phyloP scores from a whole-genome alignment of 768 basidiomycete genomes.

The Lactifluus echinatus region DNA sequence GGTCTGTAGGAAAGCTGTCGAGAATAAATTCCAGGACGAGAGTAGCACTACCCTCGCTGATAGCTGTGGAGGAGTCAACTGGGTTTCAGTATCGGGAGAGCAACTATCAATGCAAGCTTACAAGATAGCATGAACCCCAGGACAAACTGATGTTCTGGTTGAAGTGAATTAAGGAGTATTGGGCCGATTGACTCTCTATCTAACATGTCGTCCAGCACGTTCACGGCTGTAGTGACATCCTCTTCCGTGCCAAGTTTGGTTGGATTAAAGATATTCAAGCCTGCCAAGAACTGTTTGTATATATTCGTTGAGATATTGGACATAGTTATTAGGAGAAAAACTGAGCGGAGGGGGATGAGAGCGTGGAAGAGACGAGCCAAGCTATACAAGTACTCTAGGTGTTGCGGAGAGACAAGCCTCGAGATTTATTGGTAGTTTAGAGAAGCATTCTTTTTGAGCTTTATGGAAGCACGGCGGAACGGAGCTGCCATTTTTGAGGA shows the following conservation, averaged over 20 bases:
- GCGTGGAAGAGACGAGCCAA: not conserved
- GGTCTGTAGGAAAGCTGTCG: not conserved
- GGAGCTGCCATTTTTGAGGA: slow-evolving; percentile 3
- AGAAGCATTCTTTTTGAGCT: not conserved
- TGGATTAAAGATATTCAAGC: slow-evolving; percentile 1
- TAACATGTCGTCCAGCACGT: slow-evolving; percentile 2
- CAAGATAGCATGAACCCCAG: slow-evolving; percentile 13
- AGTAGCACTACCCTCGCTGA: not conserved
- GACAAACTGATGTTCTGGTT: not conserved
- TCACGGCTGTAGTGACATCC: not conserved
- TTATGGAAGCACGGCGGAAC: not conserved
- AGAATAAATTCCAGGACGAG: not conserved
- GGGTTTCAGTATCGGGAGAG: not conserved
- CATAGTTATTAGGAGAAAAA: not conserved
- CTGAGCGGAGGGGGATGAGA: not conserved
- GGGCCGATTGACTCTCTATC: slow-evolving; percentile 4
- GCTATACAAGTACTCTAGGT: not conserved
- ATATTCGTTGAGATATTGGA: not conserved
- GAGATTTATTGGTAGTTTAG: not conserved
- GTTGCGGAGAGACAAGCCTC: slow-evolving; percentile 8
- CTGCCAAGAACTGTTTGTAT: slow-evolving; percentile 1
- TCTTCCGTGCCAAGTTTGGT: slow-evolving; percentile 1
- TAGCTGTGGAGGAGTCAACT: not conserved
- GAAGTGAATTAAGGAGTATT: slow-evolving; percentile 1
- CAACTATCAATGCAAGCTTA: not conserved